Base-by-base conservation (phyloP, 2,329 filamentous ascomycete species). In the Lasiodiplodia hormozganensis region DNA sequence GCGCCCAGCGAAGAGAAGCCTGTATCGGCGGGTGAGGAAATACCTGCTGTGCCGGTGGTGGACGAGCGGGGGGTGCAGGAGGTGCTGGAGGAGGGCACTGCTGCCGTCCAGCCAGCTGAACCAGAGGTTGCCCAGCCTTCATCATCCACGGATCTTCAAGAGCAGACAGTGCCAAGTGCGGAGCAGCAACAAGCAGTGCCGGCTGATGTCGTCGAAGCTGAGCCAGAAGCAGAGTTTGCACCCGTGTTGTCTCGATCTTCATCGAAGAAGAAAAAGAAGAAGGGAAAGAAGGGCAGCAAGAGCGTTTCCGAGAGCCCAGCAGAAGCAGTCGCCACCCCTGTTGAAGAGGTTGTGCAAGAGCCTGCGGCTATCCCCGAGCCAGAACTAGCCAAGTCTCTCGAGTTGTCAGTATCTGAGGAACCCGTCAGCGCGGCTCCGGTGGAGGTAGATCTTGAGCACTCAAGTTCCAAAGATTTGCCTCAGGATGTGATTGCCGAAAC, bases 231-330 rank as follows among this genome's bases (percentile, higher is more conserved):
- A 3, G 62, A 65, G 31, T 65, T 51, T n/a, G 47, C 40, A 18
- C 28, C 47, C 23, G 47, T 40, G 8, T 21, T 34, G 31, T 34
- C 31, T 34, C 31, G 31, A 8, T 34, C 62, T 11, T n/a, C 62
- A 14, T 34, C 31, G 31, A 34, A 34, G 31, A 65, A 62, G 57
- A 62, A 65, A 7, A 65, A 65, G 36, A 65, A 65, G 62, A 65
- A 65, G 49, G 62, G 62, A 6, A 65, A 65, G 14, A 65, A 65
- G 28, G 62, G 62, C 1, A 36, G 25, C n/a, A 65, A 65, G 49
- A 52, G 40, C 25, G 58, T 65, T 8, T 36, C 21, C 21, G 60
- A 64, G 10, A 36, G 43, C 6, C 60, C 21, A 3, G 18, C 36
- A 4, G 43, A 28, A n/a, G 60, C 18, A 11, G 21, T 14, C 7